Base-by-base conservation (phyloP, 192 early-diverging fungal species). In the Podila epicladia region DNA sequence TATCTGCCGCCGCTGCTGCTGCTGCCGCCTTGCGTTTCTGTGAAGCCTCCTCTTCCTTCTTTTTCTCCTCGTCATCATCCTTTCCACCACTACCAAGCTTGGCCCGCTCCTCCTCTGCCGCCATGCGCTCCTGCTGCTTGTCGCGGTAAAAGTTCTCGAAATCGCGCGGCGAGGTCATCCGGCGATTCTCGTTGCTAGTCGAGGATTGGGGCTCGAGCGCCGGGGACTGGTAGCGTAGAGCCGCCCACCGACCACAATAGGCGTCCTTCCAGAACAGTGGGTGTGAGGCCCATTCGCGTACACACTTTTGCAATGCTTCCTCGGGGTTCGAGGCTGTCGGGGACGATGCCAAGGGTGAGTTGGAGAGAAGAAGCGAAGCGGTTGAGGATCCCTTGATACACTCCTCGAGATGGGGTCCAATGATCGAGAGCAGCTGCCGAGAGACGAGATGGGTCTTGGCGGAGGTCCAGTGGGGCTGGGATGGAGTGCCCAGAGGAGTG, bases 251-350 rank as follows among this genome's bases (percentile, higher is more conserved):
- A 41, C 77, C 77, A 45, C 77, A 80, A 20, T 80, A 80, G 3
- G 71, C 77, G 32, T 73, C 58, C 49, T 73, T 73, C 77, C 77
- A 80, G 66, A 80, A 80, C 32, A 69, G 66, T 19, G 77, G 71
- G 24, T 68, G 62, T 0, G 71, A 65, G 9, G 71, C 67, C 77
- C 77, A 80, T 32, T 73, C 41, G 5, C 66, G 28, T 15, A 80
- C 58, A 41, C 77, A 80, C 31, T 19, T 24, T 13, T 80, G 65
- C 51, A 80, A 73, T 4, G 70, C 77, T 22, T 73, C 65, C 19
- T 64, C 71, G 20, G 71, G 63, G 31, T 73, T 59, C n/a, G 33
- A 9, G 3, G 20, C 45, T 6, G 70, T 29, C 0, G 60, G 6
- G 0, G 31, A 59, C 7, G 66, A 11, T 2, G 53, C 53, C 24